These are phyloP conservation scores for Lentinula novae-zelandiae DNA, from an alignment of 1,284 basidiomycete genomes.

Conservation along the genomic window DNA sequence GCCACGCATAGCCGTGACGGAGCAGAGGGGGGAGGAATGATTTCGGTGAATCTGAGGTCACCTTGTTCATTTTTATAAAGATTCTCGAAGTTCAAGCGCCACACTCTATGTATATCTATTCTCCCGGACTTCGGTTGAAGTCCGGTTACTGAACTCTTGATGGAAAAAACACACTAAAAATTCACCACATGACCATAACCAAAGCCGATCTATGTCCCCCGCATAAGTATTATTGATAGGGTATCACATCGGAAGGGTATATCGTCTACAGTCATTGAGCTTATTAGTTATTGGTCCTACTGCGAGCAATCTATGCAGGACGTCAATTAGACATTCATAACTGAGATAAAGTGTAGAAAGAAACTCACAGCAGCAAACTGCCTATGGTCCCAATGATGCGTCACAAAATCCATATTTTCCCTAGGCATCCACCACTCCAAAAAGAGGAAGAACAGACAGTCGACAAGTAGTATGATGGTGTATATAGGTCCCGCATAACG, in stretches of 20 bases:
- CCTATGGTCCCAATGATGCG: slow-evolving; percentile 36
- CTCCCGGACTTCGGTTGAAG: not conserved
- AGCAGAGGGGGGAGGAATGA: not conserved
- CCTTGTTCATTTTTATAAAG: not conserved
- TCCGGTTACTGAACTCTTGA: no score
- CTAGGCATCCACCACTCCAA: slow-evolving; percentile 77
- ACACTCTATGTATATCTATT: not conserved
- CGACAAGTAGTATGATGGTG: slow-evolving; percentile 74
- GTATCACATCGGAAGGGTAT: slow-evolving; percentile 1
- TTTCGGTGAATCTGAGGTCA: not conserved
- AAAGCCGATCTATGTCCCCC: no score
- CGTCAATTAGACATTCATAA: not conserved
- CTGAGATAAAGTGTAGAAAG: not conserved
- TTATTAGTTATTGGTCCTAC: not conserved
- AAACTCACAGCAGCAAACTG: slow-evolving; percentile 29
- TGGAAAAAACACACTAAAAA: no score
- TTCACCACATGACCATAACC: no score
- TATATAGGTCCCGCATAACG: slow-evolving; percentile 76
- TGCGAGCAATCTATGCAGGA: not conserved
- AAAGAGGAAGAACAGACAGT: slow-evolving; percentile 74
- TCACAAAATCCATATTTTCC: slow-evolving; percentile 66
- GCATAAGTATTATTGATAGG: not conserved
- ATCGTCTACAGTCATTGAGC: not conserved
- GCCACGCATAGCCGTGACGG: slow-evolving; percentile 1
- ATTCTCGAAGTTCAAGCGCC: not conserved